Evolutionary conservation across 371 early-diverging fungal genomes (phyloP).

Genomic region (Gilbertella persicaria): DNA sequence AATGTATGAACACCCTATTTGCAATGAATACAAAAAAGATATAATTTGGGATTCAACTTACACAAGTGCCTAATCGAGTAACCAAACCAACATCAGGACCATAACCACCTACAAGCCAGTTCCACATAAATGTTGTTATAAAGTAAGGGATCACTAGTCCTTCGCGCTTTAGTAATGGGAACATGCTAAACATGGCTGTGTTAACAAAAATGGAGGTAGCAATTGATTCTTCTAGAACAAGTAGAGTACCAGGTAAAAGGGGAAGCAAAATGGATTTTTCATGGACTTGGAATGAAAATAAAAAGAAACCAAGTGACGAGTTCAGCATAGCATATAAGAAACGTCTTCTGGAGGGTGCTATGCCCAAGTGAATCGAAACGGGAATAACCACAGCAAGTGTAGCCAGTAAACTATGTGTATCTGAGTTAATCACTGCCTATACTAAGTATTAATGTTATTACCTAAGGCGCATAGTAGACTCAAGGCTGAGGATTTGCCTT

Average conservation of each 20-base stretch:
- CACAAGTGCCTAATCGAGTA: conserved; percentile 9
- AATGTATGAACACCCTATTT: conserved; percentile 42
- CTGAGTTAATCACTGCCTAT: not conserved
- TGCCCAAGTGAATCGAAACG: conserved; percentile 59
- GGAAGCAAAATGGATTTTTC: conserved; percentile 95
- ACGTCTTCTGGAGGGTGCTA: conserved; percentile 49
- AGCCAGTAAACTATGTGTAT: conserved; percentile 54
- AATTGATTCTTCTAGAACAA: conserved; percentile 64
- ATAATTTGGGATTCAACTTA: not conserved
- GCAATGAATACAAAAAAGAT: not conserved
- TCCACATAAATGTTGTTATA: conserved; percentile 65
- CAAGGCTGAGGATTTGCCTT: conserved; percentile 61
- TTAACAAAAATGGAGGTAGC: conserved; percentile 71
- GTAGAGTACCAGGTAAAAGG: conserved; percentile 70
- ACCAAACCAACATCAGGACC: conserved; percentile 9
- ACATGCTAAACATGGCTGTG: conserved; percentile 90
- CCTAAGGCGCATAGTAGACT: conserved; percentile 72
- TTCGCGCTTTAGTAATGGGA: conserved; percentile 81
- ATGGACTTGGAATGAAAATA: conserved; percentile 97
- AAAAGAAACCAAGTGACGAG: conserved; percentile 84
- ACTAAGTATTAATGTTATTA: conserved; percentile 13
- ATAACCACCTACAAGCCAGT: conserved; percentile 55
- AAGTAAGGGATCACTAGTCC: conserved; percentile 68
- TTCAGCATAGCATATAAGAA: conserved; percentile 73
- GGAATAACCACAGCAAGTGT: conserved; percentile 77